These are phyloP conservation scores for Ampelomyces quisqualis DNA, from an alignment of 2,329 filamentous ascomycete species.

Conservation along the genomic window DNA sequence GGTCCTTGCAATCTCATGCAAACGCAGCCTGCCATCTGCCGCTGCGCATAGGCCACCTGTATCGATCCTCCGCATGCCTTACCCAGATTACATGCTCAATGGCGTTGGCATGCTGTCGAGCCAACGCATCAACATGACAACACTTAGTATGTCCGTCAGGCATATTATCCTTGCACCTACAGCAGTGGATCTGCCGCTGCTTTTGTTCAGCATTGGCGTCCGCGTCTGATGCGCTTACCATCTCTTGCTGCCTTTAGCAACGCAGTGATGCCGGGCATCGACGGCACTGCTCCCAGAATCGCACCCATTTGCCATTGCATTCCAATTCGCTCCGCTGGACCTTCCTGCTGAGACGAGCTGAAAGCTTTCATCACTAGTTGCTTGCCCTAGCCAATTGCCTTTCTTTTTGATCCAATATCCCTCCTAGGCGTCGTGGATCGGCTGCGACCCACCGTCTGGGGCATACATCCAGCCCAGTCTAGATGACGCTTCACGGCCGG, in stretches of 20 bases:
- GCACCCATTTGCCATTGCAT: conserved; percentile 32
- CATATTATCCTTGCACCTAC: conserved; percentile 45
- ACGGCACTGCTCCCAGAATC: conserved; percentile 28
- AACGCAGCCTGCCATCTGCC: conserved; percentile 25
- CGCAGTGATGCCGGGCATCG: conserved; percentile 28
- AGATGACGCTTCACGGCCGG: conserved; percentile 39
- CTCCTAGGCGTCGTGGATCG: conserved; percentile 40
- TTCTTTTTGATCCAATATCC: conserved; percentile 20
- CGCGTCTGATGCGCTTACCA: conserved; percentile 44
- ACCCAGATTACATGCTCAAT: conserved; percentile 43
- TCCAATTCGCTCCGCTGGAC: conserved; percentile 34
- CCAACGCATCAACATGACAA: conserved; percentile 47
- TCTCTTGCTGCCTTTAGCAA: conserved; percentile 41
- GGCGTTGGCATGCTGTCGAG: conserved; percentile 45
- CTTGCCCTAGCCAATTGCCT: conserved; percentile 37
- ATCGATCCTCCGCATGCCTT: conserved; percentile 38
- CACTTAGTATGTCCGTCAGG: conserved; percentile 44
- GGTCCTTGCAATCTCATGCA: conserved; percentile 12
- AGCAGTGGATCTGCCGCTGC: conserved; percentile 35
- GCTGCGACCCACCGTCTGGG: conserved; percentile 32
- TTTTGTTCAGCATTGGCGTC: conserved; percentile 35
- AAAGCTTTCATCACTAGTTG: conserved; percentile 25
- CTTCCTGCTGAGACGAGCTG: conserved; percentile 37
- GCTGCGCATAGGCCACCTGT: conserved; percentile 30
- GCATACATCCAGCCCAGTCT: conserved; percentile 38